A percentile compares a stretch with the other conserved stretches of the same genome.
Conservation (phyloP, 108 stramenopile genomes). For the Seminavis robusta region DNA sequence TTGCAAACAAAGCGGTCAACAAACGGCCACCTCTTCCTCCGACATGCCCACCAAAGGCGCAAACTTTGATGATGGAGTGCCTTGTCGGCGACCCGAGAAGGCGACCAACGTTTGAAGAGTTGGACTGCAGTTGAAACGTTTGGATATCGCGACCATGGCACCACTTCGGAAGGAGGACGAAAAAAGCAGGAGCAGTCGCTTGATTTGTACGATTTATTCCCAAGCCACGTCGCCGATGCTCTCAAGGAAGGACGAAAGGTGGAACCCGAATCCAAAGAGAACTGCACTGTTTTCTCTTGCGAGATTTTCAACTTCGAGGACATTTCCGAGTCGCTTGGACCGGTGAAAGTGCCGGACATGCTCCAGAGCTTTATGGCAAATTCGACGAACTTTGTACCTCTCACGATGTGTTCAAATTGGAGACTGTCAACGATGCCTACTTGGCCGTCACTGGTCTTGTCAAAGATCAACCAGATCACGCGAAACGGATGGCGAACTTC, state of each 20-base stretch:
- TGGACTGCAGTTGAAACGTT: conserved; percentile 23
- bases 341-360: conserved; percentile 31
- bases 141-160: no score
- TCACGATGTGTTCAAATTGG: conserved; percentile 45
- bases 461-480: conserved; percentile 33
- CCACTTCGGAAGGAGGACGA: no score
- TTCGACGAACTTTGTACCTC: conserved; percentile 32
- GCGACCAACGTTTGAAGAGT: conserved; percentile 23
- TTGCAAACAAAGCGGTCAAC: conserved; percentile 12
- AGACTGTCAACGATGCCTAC: conserved; percentile 34
- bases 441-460: conserved; percentile 5
- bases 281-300: no score
- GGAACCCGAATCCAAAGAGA: no score
- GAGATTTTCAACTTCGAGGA: no score
- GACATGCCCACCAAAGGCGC: conserved; percentile 13
- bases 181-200: no score
- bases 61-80: conserved; percentile 18
- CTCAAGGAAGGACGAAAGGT: conserved; percentile 38
- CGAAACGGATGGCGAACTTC: conserved; percentile 44
- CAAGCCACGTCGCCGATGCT: conserved; percentile 48
- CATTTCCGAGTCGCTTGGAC: no score
- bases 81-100: conserved; percentile 9
- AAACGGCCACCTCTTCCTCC: conserved; percentile 27
- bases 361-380: conserved; percentile 29
- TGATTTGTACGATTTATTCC: conserved; percentile 53